phyloP scores from a whole-genome alignment of 371 early-diverging fungal genomes.

The Dentiscutata heterogama region DNA sequence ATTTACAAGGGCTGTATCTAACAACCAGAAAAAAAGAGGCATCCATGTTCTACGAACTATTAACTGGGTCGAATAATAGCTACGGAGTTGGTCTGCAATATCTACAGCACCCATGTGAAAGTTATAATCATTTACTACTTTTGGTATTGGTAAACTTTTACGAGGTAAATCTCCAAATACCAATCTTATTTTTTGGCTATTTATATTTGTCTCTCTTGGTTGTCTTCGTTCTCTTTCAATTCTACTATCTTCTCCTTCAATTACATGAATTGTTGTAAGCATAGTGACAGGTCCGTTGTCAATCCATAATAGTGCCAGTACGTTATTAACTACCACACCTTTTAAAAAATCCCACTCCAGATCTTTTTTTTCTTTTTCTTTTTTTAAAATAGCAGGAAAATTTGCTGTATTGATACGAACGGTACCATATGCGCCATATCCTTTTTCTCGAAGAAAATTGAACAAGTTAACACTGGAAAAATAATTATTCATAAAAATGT shows the following conservation, averaged over 20 bases:
- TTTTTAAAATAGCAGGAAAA: not conserved
- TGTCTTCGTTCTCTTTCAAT: not conserved
- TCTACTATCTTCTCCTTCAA: conserved; percentile 15
- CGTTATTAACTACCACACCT: conserved; percentile 24
- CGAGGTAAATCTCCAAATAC: not conserved
- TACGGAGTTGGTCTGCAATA: conserved; percentile 48
- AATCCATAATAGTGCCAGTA: conserved; percentile 48
- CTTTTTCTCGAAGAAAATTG: conserved; percentile 13
- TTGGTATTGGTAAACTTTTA: conserved; percentile 21
- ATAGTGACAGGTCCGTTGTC: conserved; percentile 49
- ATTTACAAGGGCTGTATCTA: conserved; percentile 48
- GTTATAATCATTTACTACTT: conserved; percentile 47
- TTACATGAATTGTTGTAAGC: conserved; percentile 40
- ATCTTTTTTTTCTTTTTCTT: conserved; percentile 20
- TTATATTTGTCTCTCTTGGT: conserved; percentile 38
- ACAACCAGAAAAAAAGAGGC: conserved; percentile 47
- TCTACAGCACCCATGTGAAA: conserved; percentile 50
- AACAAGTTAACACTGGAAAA: conserved; percentile 36
- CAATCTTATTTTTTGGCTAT: conserved; percentile 24
- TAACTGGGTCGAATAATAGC: conserved; percentile 48
- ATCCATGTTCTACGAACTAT: conserved; percentile 46
- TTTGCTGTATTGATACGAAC: not conserved
- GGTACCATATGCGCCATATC: conserved; percentile 45
- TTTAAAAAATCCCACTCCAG: conserved; percentile 6
- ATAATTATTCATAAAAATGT: conserved; percentile 46